Conservation (phyloP, 495 filamentous ascomycete genomes). For the Penicillium lagena region DNA sequence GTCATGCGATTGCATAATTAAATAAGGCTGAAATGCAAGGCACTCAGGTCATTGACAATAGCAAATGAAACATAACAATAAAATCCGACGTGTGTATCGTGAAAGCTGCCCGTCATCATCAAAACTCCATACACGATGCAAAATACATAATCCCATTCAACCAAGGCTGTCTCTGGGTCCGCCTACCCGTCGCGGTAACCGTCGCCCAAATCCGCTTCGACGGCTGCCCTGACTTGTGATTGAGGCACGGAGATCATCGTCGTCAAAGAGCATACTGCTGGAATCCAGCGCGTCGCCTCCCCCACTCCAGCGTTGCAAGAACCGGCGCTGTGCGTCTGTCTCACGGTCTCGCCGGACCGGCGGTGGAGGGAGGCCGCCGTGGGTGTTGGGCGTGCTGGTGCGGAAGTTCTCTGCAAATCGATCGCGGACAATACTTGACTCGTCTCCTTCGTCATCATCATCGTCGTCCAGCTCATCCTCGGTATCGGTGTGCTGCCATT, state of each 20-base stretch:
- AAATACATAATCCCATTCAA: conserved; percentile 8
- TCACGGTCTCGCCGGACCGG: conserved; percentile 18
- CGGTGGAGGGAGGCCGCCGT: conserved; percentile 24
- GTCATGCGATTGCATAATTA: too few species aligned
- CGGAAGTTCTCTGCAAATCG: conserved; percentile 25
- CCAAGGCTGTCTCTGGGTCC: conserved; percentile 37
- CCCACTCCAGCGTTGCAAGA: conserved; percentile 41
- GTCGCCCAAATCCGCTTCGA: conserved; percentile 26
- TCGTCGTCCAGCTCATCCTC: conserved; percentile 59
- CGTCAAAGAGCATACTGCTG: conserved; percentile 34
- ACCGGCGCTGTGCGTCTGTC: conserved; percentile 38
- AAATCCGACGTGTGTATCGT: too few species aligned
- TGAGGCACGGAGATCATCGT: conserved; percentile 37
- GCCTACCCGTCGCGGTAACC: conserved; percentile 30
- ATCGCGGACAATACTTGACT: conserved; percentile 19
- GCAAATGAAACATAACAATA: too few species aligned
- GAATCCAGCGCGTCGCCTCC: conserved; percentile 37
- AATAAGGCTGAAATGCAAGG: too few species aligned
- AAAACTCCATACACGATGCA: too few species aligned
- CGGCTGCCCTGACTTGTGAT: conserved; percentile 35
- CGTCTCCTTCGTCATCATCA: conserved; percentile 28
- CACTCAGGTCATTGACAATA: too few species aligned
- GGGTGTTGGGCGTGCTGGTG: conserved; percentile 34
- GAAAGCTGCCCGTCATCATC: too few species aligned
- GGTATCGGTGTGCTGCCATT: conserved; percentile 72